Evolutionary conservation across 441 rosid genomes (phyloP), one percentile per base, ranked within the genome.

Genomic region (Eutrema salsugineum): DNA sequence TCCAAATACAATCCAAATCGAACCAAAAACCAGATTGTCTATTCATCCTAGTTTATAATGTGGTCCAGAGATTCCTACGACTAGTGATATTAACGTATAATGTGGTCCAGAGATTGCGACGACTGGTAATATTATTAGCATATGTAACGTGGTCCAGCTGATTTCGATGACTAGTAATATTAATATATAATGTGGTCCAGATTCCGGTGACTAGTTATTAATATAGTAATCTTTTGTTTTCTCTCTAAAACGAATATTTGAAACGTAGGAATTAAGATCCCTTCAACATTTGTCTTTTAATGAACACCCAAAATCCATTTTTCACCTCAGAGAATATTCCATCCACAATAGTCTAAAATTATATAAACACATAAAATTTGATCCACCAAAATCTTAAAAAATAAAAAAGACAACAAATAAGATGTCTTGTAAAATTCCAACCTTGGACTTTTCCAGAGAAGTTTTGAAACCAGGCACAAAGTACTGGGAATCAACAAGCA

Each of bases 391-490:
- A 28, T 58, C 15, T 19, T 15, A 0, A 27, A 20, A 28, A 8
- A 5, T n/a, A 9, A 38, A 53, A 17, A 17, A 11, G 0, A 35
- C 1, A 22, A 32, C 47, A 58, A 38, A 5, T 4, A 60, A 47
- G 47, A 76, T 76, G 79, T 63, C 60, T 20, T 17, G 49, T 35
- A 74, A 67, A 51, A 80, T 89, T 43, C 88, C 91, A 0, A 74
- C 81, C 8, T 58, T 88, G 1, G 84, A 87, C 67, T 85, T 91
- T 71, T 82, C 84, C 48, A 42, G 44, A 33, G 75, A 70, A 70
- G 83, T 73, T 43, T 56, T 89, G 76, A 79, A 79, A 63, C 83
- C 84, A 3, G 90, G 87, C 11, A 76, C 89, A 24, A 63, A 51
- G 14, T 19, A 58, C 12, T 87, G 96, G 93, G 16, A 56, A 39